Base-by-base conservation (phyloP, 2,329 filamentous ascomycete species). In the Monilinia vaccinii-corymbosi region DNA sequence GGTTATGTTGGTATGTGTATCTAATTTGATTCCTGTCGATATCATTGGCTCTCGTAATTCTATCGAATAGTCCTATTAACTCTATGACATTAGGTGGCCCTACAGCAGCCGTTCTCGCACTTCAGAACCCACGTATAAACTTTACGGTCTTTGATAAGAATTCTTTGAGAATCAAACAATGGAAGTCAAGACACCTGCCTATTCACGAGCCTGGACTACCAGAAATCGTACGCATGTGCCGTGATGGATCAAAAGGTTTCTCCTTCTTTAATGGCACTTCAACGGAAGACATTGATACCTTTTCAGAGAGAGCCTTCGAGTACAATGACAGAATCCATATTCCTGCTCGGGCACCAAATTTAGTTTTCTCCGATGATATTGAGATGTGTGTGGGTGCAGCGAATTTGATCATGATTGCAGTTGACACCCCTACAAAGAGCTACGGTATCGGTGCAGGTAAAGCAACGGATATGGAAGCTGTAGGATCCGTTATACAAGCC, bases 401-500 rank as follows among this genome's bases (percentile, higher is more conserved):
- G 14, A 87, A 92, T 69, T 74, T 92, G 48, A 81, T 93, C 60
- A 81, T 93, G 61, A 81, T 92, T 59, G 83, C 86, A 16, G 89
- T 93, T 66, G 90, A 91, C 72, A 92, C 89, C 0, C 88, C 88
- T 2, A 91, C 88, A 47, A 92, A 91, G 75, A 81, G 77, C 40
- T 81, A 80, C 51, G 88, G 88, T 58, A 75, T 83, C 25, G 89
- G 88, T 51, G 84, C 85, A 6, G 88, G 87, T 13, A 81, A 79
- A 64, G 88, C 88, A 0, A 87, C 87, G 18, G 87, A 92, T 67
- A 82, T 92, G 75, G 83, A 82, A 1, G 83, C 84, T 13, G 81
- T 92, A 31, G 88, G 92, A 71, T 82, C 82, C 21, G 88, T 87
- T 7, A 84, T 83, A 1, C 78, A 80, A 55, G 82, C 83, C 59